Evolutionary conservation across 352 stramenopile genomes (phyloP), one percentile per base, ranked within the genome.

Genomic region (Pythium sukuiense): DNA sequence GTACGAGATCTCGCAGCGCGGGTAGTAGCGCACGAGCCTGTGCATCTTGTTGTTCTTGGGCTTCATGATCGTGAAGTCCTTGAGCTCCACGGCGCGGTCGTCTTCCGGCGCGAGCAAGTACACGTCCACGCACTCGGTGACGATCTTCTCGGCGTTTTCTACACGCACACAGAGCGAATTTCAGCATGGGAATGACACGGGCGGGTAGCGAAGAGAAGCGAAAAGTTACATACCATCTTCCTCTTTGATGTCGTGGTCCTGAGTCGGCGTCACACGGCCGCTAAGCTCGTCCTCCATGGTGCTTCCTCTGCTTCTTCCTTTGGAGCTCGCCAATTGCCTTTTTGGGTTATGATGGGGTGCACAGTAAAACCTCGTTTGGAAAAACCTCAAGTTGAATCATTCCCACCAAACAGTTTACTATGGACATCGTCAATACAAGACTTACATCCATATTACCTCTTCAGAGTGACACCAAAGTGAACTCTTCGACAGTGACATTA

Each of bases 11-110:
- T 90, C 77, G 32, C 80, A 90, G 59, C 72, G 80, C 33, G 78
- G 74, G 41, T 81, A 90, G 61, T 84, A 88, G 52, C 76, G 79
- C 59, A 92, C 72, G 24, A 93, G 76, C 2, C 83, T 79, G 55
- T 89, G 76, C 75, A 88, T 88, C 58, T 85, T 83, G 74, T 87
- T 87, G 66, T 89, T 88, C 69, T 89, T 89, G 55, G 85, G 85
- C 49, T 90, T 91, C 74, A 89, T 88, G 73, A 90, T 90, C 33
- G 85, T 93, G 49, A 92, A 88, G 71, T 92, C 81, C 58, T 92
- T 89, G 63, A 90, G 76, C 55, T 86, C 80, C 32, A 88, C 76
- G 52, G 77, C 78, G 48, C 83, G 83, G 37, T 76, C 66, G 30
- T 87, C 81, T 59, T 90, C 83, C 5, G 83, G 84, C 24, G 77